Percentiles rank a stretch among this genome's conserved stretches.
Evolutionary conservation across 148 eudicot genomes (phyloP).

Genomic region (Oxyria digyna): DNA sequence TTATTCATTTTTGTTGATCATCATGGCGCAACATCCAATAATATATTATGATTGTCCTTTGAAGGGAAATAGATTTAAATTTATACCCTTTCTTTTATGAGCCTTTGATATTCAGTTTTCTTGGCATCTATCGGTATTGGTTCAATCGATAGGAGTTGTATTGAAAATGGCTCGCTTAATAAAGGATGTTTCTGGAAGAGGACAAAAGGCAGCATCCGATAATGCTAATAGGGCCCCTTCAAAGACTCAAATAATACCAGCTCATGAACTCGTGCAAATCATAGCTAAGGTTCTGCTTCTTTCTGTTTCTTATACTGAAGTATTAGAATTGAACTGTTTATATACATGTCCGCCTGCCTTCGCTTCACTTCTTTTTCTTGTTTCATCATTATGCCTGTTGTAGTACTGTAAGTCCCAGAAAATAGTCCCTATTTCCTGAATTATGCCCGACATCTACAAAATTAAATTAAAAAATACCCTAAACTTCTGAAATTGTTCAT

Average conservation of each 20-base stretch:
- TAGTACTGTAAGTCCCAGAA: background rate
- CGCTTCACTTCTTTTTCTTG: background rate
- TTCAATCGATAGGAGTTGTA: constrained; percentile 44
- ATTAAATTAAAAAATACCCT: too few species aligned
- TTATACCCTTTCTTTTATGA: background rate
- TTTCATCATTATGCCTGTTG: background rate
- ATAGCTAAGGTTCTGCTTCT: constrained; percentile 58
- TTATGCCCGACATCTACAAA: background rate
- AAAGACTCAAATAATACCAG: constrained; percentile 59
- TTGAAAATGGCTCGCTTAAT: constrained; percentile 75
- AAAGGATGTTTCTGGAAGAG: constrained; percentile 43
- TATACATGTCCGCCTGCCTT: background rate
- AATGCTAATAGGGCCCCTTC: constrained; percentile 45
- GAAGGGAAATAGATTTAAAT: background rate
- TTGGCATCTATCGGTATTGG: constrained; percentile 3
- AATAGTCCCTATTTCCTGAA: background rate
- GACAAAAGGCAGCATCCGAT: constrained; percentile 41
- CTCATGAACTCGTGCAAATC: constrained; percentile 78
- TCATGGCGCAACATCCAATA: background rate
- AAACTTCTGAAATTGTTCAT: background rate
- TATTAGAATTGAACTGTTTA: background rate
- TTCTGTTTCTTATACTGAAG: background rate
- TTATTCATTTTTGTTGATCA: background rate
- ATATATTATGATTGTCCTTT: background rate
- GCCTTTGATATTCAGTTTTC: background rate